Evolutionary conservation across 805 yeast species (phyloP).

Genomic region (Helenozyma baotianmanensis): DNA sequence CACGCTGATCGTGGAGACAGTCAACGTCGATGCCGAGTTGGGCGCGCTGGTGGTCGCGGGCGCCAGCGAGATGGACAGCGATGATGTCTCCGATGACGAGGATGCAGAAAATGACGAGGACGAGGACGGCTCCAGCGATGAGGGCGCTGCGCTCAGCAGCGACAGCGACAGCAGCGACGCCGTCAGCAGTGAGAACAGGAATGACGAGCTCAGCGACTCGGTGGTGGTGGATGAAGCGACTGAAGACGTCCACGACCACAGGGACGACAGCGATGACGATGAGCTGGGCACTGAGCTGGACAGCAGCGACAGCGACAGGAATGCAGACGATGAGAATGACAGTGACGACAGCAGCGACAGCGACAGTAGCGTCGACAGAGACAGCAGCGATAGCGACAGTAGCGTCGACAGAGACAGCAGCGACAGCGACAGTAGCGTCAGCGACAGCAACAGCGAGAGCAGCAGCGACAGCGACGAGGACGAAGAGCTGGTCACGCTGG

Average conservation of each 20-base stretch:
- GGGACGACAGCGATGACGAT: slow-evolving; percentile 5
- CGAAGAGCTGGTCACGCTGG: background rate
- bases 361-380: background rate
- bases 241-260: slow-evolving; percentile 19
- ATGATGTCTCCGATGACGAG: slow-evolving; percentile 1
- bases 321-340: background rate
- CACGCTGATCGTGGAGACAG: slow-evolving; percentile 18
- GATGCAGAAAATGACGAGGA: slow-evolving; percentile 2
- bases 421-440: slow-evolving; percentile 9
- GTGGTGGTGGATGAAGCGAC: slow-evolving; percentile 11
- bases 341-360: background rate
- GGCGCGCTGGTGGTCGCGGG: slow-evolving; percentile 5
- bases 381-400: slow-evolving; percentile 4
- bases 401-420: slow-evolving; percentile 22
- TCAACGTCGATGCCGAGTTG: slow-evolving; percentile 4
- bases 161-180: slow-evolving; percentile 3
- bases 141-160: slow-evolving; percentile 3
- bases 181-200: slow-evolving; percentile 9
- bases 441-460: background rate
- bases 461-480: background rate
- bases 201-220: slow-evolving; percentile 10
- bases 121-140: slow-evolving; percentile 3
- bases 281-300: slow-evolving; percentile 11
- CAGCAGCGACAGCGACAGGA: slow-evolving; percentile 5
- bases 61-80: background rate